Conservation (phyloP, 139 green algal species). For the Chlamydomonas sp. region DNA sequence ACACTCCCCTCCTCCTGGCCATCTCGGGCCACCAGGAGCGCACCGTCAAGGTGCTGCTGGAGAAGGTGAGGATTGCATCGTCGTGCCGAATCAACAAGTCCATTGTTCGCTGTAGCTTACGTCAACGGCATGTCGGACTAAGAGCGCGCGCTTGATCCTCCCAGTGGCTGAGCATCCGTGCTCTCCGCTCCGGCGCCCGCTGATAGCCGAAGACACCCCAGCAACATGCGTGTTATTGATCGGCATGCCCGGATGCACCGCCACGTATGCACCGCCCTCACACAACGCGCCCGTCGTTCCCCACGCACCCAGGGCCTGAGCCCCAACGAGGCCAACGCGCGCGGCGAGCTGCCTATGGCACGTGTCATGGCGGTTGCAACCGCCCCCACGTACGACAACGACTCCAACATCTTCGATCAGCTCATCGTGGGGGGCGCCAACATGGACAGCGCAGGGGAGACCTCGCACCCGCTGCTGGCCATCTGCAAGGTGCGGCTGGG, state of each 20-base stretch:
- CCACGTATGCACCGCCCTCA: not conserved
- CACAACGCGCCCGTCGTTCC: not conserved
- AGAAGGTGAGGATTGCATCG: not conserved
- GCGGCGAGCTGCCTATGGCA: constrained; percentile 37
- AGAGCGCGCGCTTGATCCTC: no score
- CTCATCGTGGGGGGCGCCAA: constrained; percentile 13
- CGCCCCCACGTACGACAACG: constrained; percentile 19
- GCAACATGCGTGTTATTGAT: not conserved
- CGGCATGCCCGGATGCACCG: not conserved
- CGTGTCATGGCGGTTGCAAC: constrained; percentile 21
- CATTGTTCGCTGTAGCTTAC: no score
- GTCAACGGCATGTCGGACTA: no score
- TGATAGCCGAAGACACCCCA: not conserved
- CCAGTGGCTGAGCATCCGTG: no score
- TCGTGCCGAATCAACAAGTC: not conserved
- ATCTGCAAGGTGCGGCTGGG: constrained; percentile 27
- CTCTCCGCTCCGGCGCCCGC: no score
- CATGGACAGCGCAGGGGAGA: not conserved
- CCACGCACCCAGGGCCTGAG: not conserved
- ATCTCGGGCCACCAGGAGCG: constrained; percentile 31
- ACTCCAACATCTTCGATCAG: constrained; percentile 25
- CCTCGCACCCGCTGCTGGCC: constrained; percentile 34
- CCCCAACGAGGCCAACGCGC: constrained; percentile 27
- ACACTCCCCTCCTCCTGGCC: constrained; percentile 40
- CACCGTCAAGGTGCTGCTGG: constrained; percentile 20